These are phyloP conservation scores for Echites panduratus DNA, from an alignment of 257 asterid species.

Conservation along the genomic window DNA sequence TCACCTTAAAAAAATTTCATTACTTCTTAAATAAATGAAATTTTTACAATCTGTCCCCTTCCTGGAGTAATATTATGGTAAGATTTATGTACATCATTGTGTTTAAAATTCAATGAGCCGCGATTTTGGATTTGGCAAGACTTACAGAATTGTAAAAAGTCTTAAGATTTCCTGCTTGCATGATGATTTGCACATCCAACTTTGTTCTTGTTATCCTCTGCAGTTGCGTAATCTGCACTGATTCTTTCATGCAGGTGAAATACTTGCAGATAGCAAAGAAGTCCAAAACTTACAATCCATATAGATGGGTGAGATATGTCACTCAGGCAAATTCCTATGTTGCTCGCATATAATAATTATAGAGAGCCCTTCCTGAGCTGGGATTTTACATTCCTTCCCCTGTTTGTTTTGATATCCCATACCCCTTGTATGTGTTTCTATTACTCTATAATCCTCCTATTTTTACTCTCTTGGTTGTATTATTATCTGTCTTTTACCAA, in stretches of 20 bases:
- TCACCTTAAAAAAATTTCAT: neutral
- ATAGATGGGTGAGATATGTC: conserved; percentile 97
- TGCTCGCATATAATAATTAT: conserved; percentile 77
- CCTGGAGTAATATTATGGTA: no score
- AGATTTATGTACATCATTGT: neutral
- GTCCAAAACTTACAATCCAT: conserved; percentile 72
- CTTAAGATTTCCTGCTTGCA: neutral
- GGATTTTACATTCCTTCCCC: neutral
- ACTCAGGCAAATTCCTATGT: conserved; percentile 96
- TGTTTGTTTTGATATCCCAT: neutral
- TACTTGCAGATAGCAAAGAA: conserved; percentile 89
- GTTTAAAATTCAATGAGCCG: neutral
- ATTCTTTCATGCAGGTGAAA: conserved; percentile 60
- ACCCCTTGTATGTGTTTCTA: neutral
- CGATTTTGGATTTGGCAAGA: neutral
- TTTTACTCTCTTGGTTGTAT: neutral
- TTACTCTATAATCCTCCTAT: neutral
- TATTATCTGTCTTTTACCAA: neutral
- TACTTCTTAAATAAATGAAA: neutral
- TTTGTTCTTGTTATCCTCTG: neutral
- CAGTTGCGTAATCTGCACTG: conserved; percentile 14
- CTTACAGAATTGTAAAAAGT: neutral
- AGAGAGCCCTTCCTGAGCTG: neutral
- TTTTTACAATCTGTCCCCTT: no score
- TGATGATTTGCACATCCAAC: neutral